Evolutionary conservation across 441 rosid species (phyloP), one percentile per base, ranked within the genome.

Genomic region (Jatropha podagrica): DNA sequence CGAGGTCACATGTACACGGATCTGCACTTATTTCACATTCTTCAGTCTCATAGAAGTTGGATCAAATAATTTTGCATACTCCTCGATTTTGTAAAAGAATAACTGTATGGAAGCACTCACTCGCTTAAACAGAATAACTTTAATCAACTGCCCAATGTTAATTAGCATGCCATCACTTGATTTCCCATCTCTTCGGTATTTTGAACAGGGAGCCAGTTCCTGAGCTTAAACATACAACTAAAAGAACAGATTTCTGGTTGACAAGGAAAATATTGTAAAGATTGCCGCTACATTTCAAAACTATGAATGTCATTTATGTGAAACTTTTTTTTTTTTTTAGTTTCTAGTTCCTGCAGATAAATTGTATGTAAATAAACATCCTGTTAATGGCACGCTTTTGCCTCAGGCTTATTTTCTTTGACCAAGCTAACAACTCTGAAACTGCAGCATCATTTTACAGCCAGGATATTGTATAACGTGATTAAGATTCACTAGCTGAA

Each of bases 401-500:
- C 67, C 67, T 37, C 44, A 4, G 54, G 12, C 48, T 83, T 83
- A 78, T 81, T 77, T 59, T 74, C 74, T 71, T 52, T 18, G 18
- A 73, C 55, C 52, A 78, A 44, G 41, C 54, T 46, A 70, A 65
- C 15, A 74, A 59, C 60, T 60, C 68, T 46, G 9, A 46, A 38
- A 61, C 48, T 64, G 38, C 2, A 23, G 23, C 62, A 46, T 32
- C 56, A 62, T 64, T 60, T 69, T 68, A 69, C 71, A 67, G 66
- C 58, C 51, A 8, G 49, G 3, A 49, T 60, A 48, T 61, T 61
- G 51, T 67, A 74, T 69, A 6, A 67, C 52, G 64, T 44, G 78
- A 54, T 77, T 90, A 90, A 26, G 92, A 76, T 74, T 86, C 97
- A 8, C 64, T 80, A 52, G 93, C 81, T 8, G 96, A 69, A 44